Evolutionary conservation across 2,329 filamentous ascomycete genomes (phyloP).

Genomic region (Botrytis porri): DNA sequence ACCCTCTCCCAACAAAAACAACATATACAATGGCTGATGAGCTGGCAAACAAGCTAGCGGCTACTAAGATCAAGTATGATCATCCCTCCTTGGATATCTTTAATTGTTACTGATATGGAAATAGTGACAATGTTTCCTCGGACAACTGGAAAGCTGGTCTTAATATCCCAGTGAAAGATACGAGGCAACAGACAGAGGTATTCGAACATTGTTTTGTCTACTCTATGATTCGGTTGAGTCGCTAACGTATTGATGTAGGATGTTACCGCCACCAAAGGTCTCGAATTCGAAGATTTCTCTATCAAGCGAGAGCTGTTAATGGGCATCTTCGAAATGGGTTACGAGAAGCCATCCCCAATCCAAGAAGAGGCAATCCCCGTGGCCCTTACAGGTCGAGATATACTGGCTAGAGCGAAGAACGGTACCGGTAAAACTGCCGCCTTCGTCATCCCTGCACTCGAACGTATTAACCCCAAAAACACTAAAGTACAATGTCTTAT

Average conservation of each 20-base stretch:
- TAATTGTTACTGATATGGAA: constrained; percentile 17
- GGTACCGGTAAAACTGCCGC: constrained; percentile 98
- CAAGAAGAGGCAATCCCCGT: constrained; percentile 99
- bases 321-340: constrained; percentile 98
- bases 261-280: constrained; percentile 95
- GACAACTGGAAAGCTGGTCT: constrained; percentile 74
- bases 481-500: constrained; percentile 96
- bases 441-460: constrained; percentile 91
- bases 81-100: neutral
- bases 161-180: constrained; percentile 71
- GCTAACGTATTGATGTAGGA: constrained; percentile 55
- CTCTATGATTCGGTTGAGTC: neutral
- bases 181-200: constrained; percentile 78
- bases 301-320: constrained; percentile 94
- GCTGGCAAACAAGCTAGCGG: constrained; percentile 55
- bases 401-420: constrained; percentile 95
- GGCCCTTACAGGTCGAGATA: constrained; percentile 89
- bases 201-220: neutral
- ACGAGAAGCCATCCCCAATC: constrained; percentile 97
- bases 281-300: constrained; percentile 96
- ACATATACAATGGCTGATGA: constrained; percentile 44
- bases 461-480: constrained; percentile 95
- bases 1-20: constrained; percentile 1
- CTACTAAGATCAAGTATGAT: constrained; percentile 48
- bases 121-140: constrained; percentile 33